A percentile compares a stretch with the other conserved stretches of the same genome.
Evolutionary conservation across 352 stramenopile genomes (phyloP).

Genomic region (Thalassiosira delicatula): DNA sequence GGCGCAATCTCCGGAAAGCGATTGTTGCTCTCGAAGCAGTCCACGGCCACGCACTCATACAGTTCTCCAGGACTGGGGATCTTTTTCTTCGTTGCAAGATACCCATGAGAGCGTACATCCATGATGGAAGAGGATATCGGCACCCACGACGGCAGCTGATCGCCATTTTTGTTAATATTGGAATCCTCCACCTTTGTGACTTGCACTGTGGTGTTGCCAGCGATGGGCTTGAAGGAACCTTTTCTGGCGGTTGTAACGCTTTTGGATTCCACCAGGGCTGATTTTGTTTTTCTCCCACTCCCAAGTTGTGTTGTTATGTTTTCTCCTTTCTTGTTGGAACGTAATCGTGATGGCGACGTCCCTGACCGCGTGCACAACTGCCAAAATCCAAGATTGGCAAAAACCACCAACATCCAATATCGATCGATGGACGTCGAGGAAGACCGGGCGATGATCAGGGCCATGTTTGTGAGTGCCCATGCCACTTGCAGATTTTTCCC

Average conservation of each 20-base stretch:
- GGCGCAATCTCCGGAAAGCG: constrained; percentile 70
- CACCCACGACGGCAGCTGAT: constrained; percentile 71
- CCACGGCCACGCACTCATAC: constrained; percentile 74
- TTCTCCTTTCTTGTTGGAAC: constrained; percentile 7
- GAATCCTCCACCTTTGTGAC: constrained; percentile 70
- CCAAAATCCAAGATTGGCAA: no score
- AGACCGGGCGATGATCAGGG: constrained; percentile 54
- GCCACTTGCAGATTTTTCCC: constrained; percentile 51
- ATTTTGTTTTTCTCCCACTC: constrained; percentile 11
- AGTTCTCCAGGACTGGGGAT: constrained; percentile 72
- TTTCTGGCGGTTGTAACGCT: constrained; percentile 18
- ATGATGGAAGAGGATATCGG: constrained; percentile 51
- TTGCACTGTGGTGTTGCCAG: constrained; percentile 68
- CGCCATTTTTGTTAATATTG: constrained; percentile 63
- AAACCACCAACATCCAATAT: constrained; percentile 76
- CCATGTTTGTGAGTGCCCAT: constrained; percentile 56
- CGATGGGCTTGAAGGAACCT: constrained; percentile 55
- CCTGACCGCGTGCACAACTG: no score
- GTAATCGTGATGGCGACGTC: constrained; percentile 36
- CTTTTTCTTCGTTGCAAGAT: constrained; percentile 81
- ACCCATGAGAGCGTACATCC: constrained; percentile 72
- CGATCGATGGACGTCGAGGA: constrained; percentile 54
- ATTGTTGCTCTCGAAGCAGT: constrained; percentile 75
- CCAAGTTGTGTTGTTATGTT: no score
- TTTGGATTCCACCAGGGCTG: background rate